Evolutionary conservation across 139 green algal species (phyloP).

Genomic region (Coccomyxa sp.): DNA sequence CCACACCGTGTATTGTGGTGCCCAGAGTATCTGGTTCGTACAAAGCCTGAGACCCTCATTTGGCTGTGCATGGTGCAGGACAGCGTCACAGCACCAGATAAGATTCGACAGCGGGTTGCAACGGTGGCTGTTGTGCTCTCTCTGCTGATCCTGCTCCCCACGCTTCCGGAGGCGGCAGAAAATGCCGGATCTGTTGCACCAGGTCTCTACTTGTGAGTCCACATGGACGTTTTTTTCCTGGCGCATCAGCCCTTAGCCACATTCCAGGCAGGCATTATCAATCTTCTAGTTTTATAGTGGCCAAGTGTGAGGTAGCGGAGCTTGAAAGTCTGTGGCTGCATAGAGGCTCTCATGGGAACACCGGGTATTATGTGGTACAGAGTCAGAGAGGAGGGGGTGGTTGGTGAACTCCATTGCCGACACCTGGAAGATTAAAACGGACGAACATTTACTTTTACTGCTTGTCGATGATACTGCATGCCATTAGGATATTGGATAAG

Average conservation of each 20-base stretch:
- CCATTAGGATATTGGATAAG: too few relatives aligned
- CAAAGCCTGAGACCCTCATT: not conserved
- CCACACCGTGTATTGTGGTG: not conserved
- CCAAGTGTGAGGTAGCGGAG: not conserved
- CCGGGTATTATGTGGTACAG: too few relatives aligned
- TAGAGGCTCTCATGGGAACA: not conserved
- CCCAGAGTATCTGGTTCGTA: too few relatives aligned
- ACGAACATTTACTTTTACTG: too few relatives aligned
- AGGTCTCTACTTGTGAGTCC: not conserved
- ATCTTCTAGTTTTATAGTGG: not conserved
- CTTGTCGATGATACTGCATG: too few relatives aligned
- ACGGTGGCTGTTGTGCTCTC: constrained; percentile 44
- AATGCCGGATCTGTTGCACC: not conserved
- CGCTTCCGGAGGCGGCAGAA: constrained; percentile 52
- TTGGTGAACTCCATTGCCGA: too few relatives aligned
- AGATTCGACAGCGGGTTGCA: constrained; percentile 31
- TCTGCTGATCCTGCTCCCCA: constrained; percentile 68
- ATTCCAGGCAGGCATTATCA: not conserved
- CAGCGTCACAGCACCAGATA: constrained; percentile 41
- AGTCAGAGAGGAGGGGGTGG: too few relatives aligned
- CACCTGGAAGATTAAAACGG: too few relatives aligned
- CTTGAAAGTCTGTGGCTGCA: not conserved
- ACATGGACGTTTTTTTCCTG: not conserved
- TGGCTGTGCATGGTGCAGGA: constrained; percentile 32
- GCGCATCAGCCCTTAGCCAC: not conserved